Conservation (phyloP, 2,329 filamentous ascomycete species). For the Fusarium floridanum region DNA sequence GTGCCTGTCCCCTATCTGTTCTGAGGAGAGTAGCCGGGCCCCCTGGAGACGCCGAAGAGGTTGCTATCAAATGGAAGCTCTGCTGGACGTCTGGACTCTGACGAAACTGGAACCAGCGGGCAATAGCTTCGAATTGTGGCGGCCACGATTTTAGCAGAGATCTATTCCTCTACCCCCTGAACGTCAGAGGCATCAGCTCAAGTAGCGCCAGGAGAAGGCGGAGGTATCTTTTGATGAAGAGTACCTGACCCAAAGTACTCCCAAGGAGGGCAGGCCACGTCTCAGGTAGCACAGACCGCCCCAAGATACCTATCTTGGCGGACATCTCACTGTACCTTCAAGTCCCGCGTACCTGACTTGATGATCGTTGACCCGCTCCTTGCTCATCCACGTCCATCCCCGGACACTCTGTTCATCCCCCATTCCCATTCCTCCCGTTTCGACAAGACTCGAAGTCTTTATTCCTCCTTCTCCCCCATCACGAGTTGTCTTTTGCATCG, state of each 20-base stretch:
- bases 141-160: constrained; percentile 20
- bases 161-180: constrained; percentile 23
- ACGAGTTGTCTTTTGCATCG: not conserved
- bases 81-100: constrained; percentile 23
- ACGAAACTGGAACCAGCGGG: not conserved
- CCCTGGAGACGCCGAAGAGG: constrained; percentile 10
- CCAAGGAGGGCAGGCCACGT: constrained; percentile 1
- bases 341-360: constrained; percentile 32
- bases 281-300: constrained; percentile 13
- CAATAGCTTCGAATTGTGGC: constrained; percentile 23
- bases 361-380: constrained; percentile 36
- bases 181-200: constrained; percentile 3
- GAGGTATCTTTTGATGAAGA: not conserved
- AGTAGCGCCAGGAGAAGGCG: not conserved
- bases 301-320: constrained; percentile 26
- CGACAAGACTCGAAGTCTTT: not conserved
- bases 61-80: constrained; percentile 6
- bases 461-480: not conserved
- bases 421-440: constrained; percentile 30
- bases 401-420: constrained; percentile 40
- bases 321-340: constrained; percentile 1
- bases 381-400: constrained; percentile 16
- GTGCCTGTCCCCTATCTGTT: constrained; percentile 1
- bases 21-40: not conserved
- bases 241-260: constrained; percentile 14